Conservation (phyloP, 208 protist genomes). For the Herpetomonas tarakana region DNA sequence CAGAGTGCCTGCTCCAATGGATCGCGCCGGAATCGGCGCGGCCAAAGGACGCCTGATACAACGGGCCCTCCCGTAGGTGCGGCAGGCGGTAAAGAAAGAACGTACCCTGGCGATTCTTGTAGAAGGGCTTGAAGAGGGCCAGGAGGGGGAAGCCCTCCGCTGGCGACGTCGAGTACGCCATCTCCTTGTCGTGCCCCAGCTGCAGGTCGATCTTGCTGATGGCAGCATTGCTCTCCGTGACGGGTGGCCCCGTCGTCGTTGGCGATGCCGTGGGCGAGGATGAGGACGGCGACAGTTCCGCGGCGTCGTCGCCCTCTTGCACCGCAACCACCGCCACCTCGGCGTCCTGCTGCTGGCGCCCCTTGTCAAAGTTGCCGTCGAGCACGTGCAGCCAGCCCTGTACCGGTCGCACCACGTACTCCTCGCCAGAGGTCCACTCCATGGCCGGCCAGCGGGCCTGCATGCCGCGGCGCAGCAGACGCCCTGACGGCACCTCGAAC, state of each 20-base stretch:
- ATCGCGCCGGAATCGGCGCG: slow-evolving; percentile 62
- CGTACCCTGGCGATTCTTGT: slow-evolving; percentile 69
- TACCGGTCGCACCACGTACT: slow-evolving; percentile 61
- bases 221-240: slow-evolving; percentile 9
- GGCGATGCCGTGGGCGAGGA: not conserved
- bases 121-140: slow-evolving; percentile 80
- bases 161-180: slow-evolving; percentile 56
- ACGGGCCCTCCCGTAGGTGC: slow-evolving; percentile 50
- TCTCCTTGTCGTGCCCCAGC: slow-evolving; percentile 77
- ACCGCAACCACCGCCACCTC: slow-evolving; percentile 6
- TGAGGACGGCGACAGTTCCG: not conserved
- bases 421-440: slow-evolving; percentile 63
- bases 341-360: slow-evolving; percentile 1
- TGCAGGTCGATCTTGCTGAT: slow-evolving; percentile 76
- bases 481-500: slow-evolving; percentile 45
- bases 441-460: slow-evolving; percentile 83
- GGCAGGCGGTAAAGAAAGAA: slow-evolving; percentile 73
- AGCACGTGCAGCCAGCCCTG: slow-evolving; percentile 75
- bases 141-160: slow-evolving; percentile 49
- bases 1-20: slow-evolving; percentile 56
- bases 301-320: not conserved
- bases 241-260: not conserved
- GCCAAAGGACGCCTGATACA: slow-evolving; percentile 66
- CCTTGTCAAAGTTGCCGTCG: slow-evolving; percentile 33
- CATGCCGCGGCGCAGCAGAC: slow-evolving; percentile 55